Base-by-base conservation (phyloP, 1,139 yeast species). In the Geotrichum fermentans region DNA sequence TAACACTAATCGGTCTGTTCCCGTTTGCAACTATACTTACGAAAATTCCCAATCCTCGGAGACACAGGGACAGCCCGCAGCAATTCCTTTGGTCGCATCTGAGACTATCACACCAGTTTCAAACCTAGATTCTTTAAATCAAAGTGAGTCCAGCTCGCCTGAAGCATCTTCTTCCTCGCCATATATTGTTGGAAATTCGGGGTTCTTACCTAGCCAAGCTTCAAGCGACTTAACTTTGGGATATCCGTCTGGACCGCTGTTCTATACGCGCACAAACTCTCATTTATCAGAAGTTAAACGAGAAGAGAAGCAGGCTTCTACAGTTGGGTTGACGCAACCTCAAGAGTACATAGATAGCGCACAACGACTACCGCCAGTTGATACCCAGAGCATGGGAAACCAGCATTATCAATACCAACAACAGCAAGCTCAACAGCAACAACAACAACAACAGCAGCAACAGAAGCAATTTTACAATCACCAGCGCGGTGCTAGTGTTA, bases 11-110 rank as follows among this genome's bases (percentile, higher is more conserved):
- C 13, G 17, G 20, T 33, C 28, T 24, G 4, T 38, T 24, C 20
- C 22, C 41, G 34, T 52, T 32, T 47, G 32, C 42, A 34, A 22
- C 20, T 45, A 30, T 40, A 48, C 40, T 17, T 48, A 45, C 35
- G 44, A 43, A 2, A 37, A 21, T 14, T 24, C 32, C 18, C 26
- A 8, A 18, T 30, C 36, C 20, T 8, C 34, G 20, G 37, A 20
- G 18, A 20, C 17, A 3, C 21, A 38, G 3, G 20, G 21, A 4
- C 21, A 11, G 4, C 21, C 30, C 6, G 20, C 33, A n/a, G 26
- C 35, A 16, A 40, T 29, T 18, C 34, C 42, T 28, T 17, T 39
- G 18, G 42, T 16, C 7, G 13, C 33, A 4, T 24, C 42, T 10
- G 13, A 24, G n/a, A 39, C 32, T 10, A 24, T 40, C 3, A 28